Percentiles rank a stretch among this genome's conserved stretches.
These are phyloP conservation scores for Candida saitoana DNA, from an alignment of 805 yeast genomes.

Conservation along the genomic window DNA sequence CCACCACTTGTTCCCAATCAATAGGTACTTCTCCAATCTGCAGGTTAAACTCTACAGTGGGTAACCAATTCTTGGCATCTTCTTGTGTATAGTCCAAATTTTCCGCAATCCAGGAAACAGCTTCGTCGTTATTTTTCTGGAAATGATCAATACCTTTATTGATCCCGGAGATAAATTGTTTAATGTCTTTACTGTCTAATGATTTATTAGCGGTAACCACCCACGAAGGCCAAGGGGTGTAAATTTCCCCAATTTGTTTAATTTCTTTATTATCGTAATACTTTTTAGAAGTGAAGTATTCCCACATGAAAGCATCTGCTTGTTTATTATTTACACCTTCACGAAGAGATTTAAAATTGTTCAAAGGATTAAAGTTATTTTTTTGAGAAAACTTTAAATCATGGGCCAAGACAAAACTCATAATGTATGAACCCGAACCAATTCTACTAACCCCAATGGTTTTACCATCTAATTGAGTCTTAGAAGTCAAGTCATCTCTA, in stretches of 20 bases:
- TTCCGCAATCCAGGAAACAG: slow-evolving; percentile 57
- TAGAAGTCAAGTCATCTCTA: slow-evolving; percentile 50
- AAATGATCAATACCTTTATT: slow-evolving; percentile 69
- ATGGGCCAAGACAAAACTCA: slow-evolving; percentile 80
- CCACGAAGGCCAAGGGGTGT: slow-evolving; percentile 98
- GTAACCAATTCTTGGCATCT: slow-evolving; percentile 79
- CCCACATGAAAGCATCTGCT: slow-evolving; percentile 95
- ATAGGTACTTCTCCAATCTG: slow-evolving; percentile 32
- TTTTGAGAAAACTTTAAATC: slow-evolving; percentile 52
- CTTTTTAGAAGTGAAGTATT: slow-evolving; percentile 80
- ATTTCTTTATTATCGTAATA: slow-evolving; percentile 79
- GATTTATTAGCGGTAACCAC: slow-evolving; percentile 56
- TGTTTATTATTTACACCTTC: slow-evolving; percentile 65
- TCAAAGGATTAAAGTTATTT: slow-evolving; percentile 52
- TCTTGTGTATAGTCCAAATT: slow-evolving; percentile 71
- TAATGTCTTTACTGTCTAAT: slow-evolving; percentile 24
- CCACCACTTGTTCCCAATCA: slow-evolving; percentile 49
- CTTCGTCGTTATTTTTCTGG: slow-evolving; percentile 55
- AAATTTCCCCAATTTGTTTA: slow-evolving; percentile 79
- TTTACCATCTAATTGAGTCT: slow-evolving; percentile 54
- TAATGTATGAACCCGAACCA: slow-evolving; percentile 88
- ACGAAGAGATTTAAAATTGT: slow-evolving; percentile 71
- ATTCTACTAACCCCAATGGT: slow-evolving; percentile 78
- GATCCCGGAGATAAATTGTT: slow-evolving; percentile 49
- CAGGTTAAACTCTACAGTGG: slow-evolving; percentile 65